These are phyloP conservation scores for Aspergillus panamensis DNA, from an alignment of 495 filamentous ascomycete genomes.

Conservation along the genomic window DNA sequence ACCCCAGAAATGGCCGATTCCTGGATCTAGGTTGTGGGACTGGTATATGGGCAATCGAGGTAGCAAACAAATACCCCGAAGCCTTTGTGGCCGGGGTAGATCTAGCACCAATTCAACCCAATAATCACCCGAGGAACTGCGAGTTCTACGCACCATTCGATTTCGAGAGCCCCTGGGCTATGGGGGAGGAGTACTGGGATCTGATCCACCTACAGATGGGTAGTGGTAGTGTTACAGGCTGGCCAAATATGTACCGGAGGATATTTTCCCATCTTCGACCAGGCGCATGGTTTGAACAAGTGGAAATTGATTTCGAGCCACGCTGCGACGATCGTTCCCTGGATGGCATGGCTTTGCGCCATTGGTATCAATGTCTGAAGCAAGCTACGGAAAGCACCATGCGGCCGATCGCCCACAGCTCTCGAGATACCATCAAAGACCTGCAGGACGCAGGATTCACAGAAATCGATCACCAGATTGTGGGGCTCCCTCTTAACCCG, in stretches of 20 bases:
- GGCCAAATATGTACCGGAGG: slow-evolving; percentile 70
- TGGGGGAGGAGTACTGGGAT: slow-evolving; percentile 76
- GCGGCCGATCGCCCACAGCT: slow-evolving; percentile 65
- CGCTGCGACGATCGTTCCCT: slow-evolving; percentile 69
- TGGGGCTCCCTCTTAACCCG: slow-evolving; percentile 70
- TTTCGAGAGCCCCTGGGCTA: slow-evolving; percentile 75
- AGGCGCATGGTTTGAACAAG: slow-evolving; percentile 79
- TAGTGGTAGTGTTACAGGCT: slow-evolving; percentile 74
- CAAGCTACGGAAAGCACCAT: slow-evolving; percentile 63
- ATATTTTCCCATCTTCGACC: slow-evolving; percentile 78
- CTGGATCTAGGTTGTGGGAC: slow-evolving; percentile 87
- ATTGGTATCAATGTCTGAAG: slow-evolving; percentile 69
- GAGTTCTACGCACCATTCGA: slow-evolving; percentile 66
- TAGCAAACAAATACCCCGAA: slow-evolving; percentile 64
- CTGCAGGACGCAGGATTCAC: slow-evolving; percentile 74
- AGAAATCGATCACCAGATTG: slow-evolving; percentile 71
- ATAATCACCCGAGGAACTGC: slow-evolving; percentile 66
- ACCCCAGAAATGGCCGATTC: slow-evolving; percentile 51
- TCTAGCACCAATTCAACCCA: slow-evolving; percentile 76
- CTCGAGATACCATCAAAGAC: slow-evolving; percentile 54
- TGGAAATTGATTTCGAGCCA: slow-evolving; percentile 87
- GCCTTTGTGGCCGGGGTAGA: slow-evolving; percentile 71
- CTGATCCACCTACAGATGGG: slow-evolving; percentile 81
- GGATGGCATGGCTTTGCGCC: slow-evolving; percentile 45
- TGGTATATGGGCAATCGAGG: slow-evolving; percentile 87